Conservation (phyloP, 2,329 filamentous ascomycete species). For the Trichoderma endophyticum region DNA sequence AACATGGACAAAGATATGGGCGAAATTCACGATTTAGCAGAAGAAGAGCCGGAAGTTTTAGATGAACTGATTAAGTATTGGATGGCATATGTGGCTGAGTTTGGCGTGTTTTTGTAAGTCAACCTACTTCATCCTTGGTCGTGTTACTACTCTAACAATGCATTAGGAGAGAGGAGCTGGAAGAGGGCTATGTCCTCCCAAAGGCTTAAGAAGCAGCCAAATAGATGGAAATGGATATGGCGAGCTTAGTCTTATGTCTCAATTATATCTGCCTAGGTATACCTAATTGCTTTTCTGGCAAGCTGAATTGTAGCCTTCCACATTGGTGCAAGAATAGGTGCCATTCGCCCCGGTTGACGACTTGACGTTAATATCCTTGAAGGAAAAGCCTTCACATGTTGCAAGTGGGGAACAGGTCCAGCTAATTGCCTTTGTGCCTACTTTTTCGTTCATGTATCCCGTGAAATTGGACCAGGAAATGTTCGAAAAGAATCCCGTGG, state of each 20-base stretch:
- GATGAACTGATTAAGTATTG: conserved; percentile 28
- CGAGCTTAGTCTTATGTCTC: not conserved
- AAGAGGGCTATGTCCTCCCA: conserved; percentile 1
- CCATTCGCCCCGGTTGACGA: not conserved
- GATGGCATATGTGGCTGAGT: conserved; percentile 34
- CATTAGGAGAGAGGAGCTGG: not conserved
- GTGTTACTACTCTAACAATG: not conserved
- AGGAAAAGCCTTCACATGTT: not conserved
- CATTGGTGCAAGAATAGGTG: not conserved
- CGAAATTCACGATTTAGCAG: conserved; percentile 31
- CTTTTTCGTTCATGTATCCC: conserved; percentile 4
- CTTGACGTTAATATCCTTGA: conserved; percentile 1
- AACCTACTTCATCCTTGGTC: not conserved
- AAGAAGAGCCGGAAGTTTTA: conserved; percentile 26
- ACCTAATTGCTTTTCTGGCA: not conserved
- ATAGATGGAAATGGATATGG: not conserved
- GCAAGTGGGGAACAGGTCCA: conserved; percentile 1
- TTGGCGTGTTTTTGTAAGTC: conserved; percentile 15
- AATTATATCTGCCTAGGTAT: not conserved
- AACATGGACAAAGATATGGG: conserved; percentile 32
- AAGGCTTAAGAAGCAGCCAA: not conserved
- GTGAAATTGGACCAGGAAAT: conserved; percentile 5
- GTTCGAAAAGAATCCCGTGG: conserved; percentile 1
- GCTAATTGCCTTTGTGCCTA: not conserved
- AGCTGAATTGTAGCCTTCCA: not conserved